phyloP scores from a whole-genome alignment of 768 basidiomycete species.

The Termitomyces sp. region DNA sequence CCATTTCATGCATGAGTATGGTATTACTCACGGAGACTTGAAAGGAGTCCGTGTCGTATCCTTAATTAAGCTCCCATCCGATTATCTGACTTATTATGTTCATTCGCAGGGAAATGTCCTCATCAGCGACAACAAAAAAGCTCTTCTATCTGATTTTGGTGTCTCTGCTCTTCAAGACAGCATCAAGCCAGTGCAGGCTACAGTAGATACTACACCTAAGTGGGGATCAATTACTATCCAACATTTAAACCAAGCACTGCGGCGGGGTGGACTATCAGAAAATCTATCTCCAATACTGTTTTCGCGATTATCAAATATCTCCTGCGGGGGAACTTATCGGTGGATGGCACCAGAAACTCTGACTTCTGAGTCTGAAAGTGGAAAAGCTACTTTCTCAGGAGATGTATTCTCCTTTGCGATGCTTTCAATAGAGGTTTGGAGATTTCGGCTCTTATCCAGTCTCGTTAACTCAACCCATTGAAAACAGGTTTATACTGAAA shows the following conservation, averaged over 20 bases:
- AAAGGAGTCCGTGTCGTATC: constrained; percentile 24
- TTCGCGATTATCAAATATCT: constrained; percentile 9
- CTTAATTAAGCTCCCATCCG: neutral
- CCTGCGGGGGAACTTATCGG: constrained; percentile 18
- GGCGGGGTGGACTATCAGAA: constrained; percentile 1
- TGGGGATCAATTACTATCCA: neutral
- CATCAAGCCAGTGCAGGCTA: neutral
- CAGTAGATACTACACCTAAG: neutral
- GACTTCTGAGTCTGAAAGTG: constrained; percentile 8
- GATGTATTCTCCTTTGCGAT: constrained; percentile 26
- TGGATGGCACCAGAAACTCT: constrained; percentile 28
- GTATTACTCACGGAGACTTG: constrained; percentile 35
- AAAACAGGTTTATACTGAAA: constrained; percentile 6
- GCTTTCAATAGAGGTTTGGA: constrained; percentile 13
- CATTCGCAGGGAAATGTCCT: constrained; percentile 10
- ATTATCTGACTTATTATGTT: neutral
- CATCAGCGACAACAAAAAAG: constrained; percentile 7
- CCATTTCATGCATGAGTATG: constrained; percentile 19
- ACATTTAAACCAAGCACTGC: neutral
- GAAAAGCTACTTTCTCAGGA: constrained; percentile 19
- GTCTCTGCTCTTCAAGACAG: constrained; percentile 5
- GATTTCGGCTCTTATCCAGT: neutral
- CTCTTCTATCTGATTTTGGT: constrained; percentile 12
- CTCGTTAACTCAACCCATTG: neutral
- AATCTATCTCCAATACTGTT: constrained; percentile 1